Base-by-base conservation (phyloP, 768 basidiomycete genomes). In the Psilocybe cubensis region DNA sequence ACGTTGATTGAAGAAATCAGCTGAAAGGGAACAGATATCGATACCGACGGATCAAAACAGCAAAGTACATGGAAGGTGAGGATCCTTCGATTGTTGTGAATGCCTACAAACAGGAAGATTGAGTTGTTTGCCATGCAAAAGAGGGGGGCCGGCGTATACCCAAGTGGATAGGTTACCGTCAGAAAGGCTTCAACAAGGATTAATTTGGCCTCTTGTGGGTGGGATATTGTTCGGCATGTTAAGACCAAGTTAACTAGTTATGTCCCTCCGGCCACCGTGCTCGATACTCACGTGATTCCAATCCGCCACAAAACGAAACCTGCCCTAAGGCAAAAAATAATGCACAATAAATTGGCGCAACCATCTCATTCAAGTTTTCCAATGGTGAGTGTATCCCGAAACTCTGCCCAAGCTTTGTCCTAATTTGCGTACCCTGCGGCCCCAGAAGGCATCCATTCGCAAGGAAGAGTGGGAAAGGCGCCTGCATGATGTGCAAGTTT, bases 401-500 rank as follows among this genome's bases (percentile, higher is more conserved):
- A 42, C 31, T 49, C 51, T 58, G 42, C 38, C 24, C 24, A 14
- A 45, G 48, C 38, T 25, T 50, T 54, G 27, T 31, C 47, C 58
- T 64, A 52, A 63, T 45, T 35, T 46, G 17, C 49, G 25, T 23
- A 18, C 42, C 38, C 21, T 24, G 55, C 60, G 73, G 74, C 74
- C 86, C 65, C 77, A 81, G 35, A 90, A 88, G 73, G 75, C 75
- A 29, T 66, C 73, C 21, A 87, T 94, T 60, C 79, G 83, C n/a
- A 84, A 84, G 61, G 87, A 90, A 66, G 94, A 95, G 71, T 96
- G 95, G 95, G 88, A 93, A 60, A 80, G 81, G 25, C 86, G 89
- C 20, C 79, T 97, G 35, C 85, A 89, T 66, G 89, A 91, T 58
- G 93, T 94, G 8, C 83, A 84, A 57, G 85, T 96, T 41, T 82